Percentiles rank a stretch among this genome's conserved stretches.
Evolutionary conservation across 768 basidiomycete species (phyloP).

Genomic region (Suillus subluteus): DNA sequence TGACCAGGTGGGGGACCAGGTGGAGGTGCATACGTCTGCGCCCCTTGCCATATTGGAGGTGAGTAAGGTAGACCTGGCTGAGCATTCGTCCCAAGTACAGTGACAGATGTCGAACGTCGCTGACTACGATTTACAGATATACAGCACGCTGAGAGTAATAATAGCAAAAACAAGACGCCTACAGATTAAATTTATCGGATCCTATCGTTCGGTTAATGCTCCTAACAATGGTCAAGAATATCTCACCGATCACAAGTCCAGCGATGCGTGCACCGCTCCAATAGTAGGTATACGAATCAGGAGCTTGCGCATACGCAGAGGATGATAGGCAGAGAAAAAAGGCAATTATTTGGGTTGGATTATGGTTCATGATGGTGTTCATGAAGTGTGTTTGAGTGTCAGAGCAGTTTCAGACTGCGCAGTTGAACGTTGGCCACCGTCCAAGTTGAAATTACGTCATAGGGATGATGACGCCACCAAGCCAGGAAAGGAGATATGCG

Average conservation of each 20-base stretch:
- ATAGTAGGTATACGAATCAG: slow-evolving; percentile 15
- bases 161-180: slow-evolving; percentile 19
- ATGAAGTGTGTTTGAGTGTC: not conserved
- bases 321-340: slow-evolving; percentile 12
- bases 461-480: not conserved
- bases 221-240: no score
- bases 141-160: slow-evolving; percentile 16
- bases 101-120: slow-evolving; percentile 3
- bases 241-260: slow-evolving; percentile 30
- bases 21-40: slow-evolving; percentile 12
- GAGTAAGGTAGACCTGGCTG: slow-evolving; percentile 3
- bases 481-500: slow-evolving; percentile 1
- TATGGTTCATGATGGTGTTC: slow-evolving; percentile 2
- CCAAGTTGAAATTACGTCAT: not conserved
- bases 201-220: not conserved
- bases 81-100: not conserved
- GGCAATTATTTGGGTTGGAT: not conserved
- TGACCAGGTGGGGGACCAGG: slow-evolving; percentile 1
- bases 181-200: not conserved
- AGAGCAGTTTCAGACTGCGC: not conserved
- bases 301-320: slow-evolving; percentile 17
- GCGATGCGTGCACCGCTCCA: slow-evolving; percentile 23
- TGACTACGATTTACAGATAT: slow-evolving; percentile 11
- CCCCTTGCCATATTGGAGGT: slow-evolving; percentile 16
- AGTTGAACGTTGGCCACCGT: not conserved